Percentiles rank a stretch among this genome's conserved stretches.
phyloP scores from a whole-genome alignment of 345 rosid species.

The Dipteronia sinensis region DNA sequence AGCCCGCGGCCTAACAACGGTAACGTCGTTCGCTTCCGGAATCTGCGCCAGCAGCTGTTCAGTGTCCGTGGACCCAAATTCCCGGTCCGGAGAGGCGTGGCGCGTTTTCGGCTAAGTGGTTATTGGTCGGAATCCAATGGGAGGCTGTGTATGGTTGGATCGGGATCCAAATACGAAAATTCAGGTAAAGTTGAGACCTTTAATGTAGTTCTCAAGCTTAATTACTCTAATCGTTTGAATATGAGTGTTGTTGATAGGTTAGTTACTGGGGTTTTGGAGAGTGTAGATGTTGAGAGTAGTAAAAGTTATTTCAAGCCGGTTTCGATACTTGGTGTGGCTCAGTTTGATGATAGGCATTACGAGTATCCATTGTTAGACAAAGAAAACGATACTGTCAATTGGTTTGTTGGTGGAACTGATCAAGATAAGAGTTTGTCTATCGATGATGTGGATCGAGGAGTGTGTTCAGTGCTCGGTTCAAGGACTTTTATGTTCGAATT shows the following conservation, averaged over 20 bases:
- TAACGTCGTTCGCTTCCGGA: conserved; percentile 11
- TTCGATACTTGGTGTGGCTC: conserved; percentile 57
- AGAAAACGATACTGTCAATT: conserved; percentile 32
- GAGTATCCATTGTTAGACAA: conserved; percentile 49
- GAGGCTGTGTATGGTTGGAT: conserved; percentile 86
- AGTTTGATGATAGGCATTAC: conserved; percentile 41
- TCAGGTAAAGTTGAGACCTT: conserved; percentile 34
- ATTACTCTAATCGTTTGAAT: conserved; percentile 44
- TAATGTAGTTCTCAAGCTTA: conserved; percentile 61
- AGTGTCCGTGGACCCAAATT: conserved; percentile 55
- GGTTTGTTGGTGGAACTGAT: conserved; percentile 28
- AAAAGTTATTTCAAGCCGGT: conserved; percentile 50
- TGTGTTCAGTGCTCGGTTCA: conserved; percentile 41
- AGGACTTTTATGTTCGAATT: conserved; percentile 39
- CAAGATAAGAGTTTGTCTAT: conserved; percentile 40
- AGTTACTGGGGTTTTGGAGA: conserved; percentile 64
- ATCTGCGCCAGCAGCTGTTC: conserved; percentile 32
- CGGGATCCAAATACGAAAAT: conserved; percentile 35
- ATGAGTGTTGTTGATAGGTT: conserved; percentile 54
- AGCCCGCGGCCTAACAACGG: conserved; percentile 18
- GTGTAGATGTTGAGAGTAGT: conserved; percentile 33
- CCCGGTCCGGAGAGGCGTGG: conserved; percentile 35
- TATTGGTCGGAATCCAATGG: conserved; percentile 75
- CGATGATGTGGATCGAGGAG: conserved; percentile 30
- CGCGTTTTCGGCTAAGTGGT: conserved; percentile 55